These are phyloP conservation scores for Pythium chondricola DNA, from an alignment of 352 stramenopile species.

Conservation along the genomic window DNA sequence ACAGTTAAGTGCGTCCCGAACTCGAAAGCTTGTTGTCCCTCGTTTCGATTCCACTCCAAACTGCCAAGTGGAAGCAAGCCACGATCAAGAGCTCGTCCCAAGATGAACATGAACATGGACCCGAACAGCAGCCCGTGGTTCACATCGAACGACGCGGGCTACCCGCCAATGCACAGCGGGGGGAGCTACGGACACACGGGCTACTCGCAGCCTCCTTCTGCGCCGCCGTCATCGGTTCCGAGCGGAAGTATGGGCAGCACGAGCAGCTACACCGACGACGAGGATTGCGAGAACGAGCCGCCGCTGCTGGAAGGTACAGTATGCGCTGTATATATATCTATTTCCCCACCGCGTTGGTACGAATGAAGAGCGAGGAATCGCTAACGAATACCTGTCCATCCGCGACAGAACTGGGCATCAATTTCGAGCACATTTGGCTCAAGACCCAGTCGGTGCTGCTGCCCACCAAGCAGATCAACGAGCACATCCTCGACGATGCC, in stretches of 20 bases:
- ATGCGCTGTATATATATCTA: neutral
- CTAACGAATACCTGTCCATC: neutral
- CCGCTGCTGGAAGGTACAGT: constrained; percentile 90
- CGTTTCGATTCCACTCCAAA: too few species aligned
- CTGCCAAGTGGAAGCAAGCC: too few species aligned
- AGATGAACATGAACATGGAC: constrained; percentile 81
- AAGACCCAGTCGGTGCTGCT: constrained; percentile 96
- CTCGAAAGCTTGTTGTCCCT: too few species aligned
- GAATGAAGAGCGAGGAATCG: neutral
- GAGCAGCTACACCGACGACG: constrained; percentile 26
- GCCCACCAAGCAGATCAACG: constrained; percentile 87
- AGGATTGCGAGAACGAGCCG: constrained; percentile 95
- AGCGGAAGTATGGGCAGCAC: constrained; percentile 13
- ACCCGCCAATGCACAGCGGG: constrained; percentile 27
- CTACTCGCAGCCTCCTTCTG: constrained; percentile 20
- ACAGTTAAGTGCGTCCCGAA: too few species aligned
- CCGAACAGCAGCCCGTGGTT: constrained; percentile 68
- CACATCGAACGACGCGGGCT: constrained; percentile 37
- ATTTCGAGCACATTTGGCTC: constrained; percentile 95
- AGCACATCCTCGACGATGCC: constrained; percentile 87
- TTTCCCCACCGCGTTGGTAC: too few species aligned
- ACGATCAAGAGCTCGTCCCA: too few species aligned
- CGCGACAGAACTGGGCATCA: constrained; percentile 92
- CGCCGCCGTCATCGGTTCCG: constrained; percentile 9
- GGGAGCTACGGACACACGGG: constrained; percentile 19